phyloP scores from a whole-genome alignment of 2,329 filamentous ascomycete species.

The Clarireedia paspali region DNA sequence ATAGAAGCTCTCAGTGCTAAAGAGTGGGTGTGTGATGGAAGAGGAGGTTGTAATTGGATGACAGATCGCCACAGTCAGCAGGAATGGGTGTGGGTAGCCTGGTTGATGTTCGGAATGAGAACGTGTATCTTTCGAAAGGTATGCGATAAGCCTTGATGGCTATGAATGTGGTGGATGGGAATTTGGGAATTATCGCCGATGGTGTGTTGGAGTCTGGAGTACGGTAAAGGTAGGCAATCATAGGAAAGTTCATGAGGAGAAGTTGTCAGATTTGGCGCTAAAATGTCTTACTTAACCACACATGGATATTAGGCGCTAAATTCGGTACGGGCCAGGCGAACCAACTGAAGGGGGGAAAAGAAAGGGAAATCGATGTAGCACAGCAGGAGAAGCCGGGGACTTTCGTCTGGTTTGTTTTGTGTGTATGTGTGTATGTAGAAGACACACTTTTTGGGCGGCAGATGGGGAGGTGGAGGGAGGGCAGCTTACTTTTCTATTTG shows the following conservation, averaged over 20 bases:
- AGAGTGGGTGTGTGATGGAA: conserved; percentile 13
- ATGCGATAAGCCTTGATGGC: background rate
- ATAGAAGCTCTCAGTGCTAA: conserved; percentile 7
- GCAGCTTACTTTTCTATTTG: too few species aligned
- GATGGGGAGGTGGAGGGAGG: too few species aligned
- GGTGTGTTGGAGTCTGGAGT: background rate
- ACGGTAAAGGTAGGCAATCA: conserved; percentile 5
- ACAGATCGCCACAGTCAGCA: conserved; percentile 7
- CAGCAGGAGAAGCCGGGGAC: too few species aligned
- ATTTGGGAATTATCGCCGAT: background rate
- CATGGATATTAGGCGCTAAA: background rate
- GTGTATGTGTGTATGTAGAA: background rate
- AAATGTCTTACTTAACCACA: conserved; percentile 3
- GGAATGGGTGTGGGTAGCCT: conserved; percentile 3
- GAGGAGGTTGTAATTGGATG: conserved; percentile 14
- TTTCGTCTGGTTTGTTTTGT: background rate
- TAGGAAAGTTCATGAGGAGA: conserved; percentile 6
- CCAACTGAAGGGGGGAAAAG: background rate
- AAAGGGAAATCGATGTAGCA: background rate
- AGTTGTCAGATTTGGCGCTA: conserved; percentile 5
- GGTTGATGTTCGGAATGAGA: conserved; percentile 3
- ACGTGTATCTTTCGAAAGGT: background rate
- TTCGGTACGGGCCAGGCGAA: conserved; percentile 1
- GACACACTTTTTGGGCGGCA: too few species aligned
- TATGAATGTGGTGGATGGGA: background rate